Evolutionary conservation across 495 filamentous ascomycete species (phyloP), one percentile per base, ranked within the genome.

Genomic region (Pyrenula aspistea): DNA sequence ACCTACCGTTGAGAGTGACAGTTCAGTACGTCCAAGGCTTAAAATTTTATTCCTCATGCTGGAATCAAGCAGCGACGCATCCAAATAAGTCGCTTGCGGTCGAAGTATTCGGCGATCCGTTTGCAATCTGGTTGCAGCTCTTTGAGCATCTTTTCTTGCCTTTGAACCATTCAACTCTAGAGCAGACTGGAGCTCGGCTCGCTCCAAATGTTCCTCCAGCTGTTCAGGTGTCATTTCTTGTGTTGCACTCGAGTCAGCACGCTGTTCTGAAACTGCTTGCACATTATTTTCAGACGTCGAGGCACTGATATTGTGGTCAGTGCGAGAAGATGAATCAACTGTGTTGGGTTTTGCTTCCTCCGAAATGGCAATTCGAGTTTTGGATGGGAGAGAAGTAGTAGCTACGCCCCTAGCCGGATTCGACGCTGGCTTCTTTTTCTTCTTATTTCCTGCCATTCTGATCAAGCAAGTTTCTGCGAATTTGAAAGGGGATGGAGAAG

Each of bases 351-450:
- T 23, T 24, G 24, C 51, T n/a, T 60, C 55, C 1, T 56, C 65
- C 56, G 67, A 52, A 53, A 66, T 58, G 58, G 78, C 73, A 53
- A 62, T 52, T 47, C 56, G 19, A 2, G 75, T 64, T 69, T 94
- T 96, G 8, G 87, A 92, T 47, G 89, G 86, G 53, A 89, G 77
- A 12, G 92, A 96, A 12, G 88, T 91, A 1, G 93, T 98, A 58
- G 91, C 89, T 73, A 96, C 90, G 10, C 90, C 91, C 63, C 93
- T 80, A 49, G 88, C 87, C 24, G 92, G 88, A 68, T 96, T 96
- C 19, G 82, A 76, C 15, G 75, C 78, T 51, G 86, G 73, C 74
- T 96, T 96, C 70, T 88, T 92, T 69, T 93, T 86, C 70, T 88
- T 94, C 64, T 84, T 87, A 59, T 83, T 85, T 12, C 75, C 70